A percentile compares a stretch with the other conserved stretches of the same genome.
Evolutionary conservation across 1,284 basidiomycete species (phyloP).

Genomic region (Clitocybe nebularis): DNA sequence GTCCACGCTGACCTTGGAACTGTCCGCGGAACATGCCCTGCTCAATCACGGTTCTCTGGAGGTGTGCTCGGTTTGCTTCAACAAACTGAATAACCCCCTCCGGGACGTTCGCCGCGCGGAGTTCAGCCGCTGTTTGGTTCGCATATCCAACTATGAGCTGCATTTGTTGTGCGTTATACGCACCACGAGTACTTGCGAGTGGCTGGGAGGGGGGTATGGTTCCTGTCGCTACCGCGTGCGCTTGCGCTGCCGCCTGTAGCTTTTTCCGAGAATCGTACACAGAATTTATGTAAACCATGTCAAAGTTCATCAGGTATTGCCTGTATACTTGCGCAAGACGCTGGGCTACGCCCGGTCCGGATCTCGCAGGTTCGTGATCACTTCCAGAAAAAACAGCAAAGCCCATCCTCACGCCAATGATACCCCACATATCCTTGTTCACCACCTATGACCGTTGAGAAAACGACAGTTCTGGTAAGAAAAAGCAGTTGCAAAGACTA

Average conservation of each 20-base stretch:
- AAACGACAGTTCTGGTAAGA: conserved; percentile 2
- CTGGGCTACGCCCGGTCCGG: conserved; percentile 55
- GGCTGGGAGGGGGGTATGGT: conserved; percentile 15
- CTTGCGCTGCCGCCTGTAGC: conserved; percentile 17
- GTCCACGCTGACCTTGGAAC: conserved; percentile 18
- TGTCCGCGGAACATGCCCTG: conserved; percentile 38
- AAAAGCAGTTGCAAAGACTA: conserved; percentile 12
- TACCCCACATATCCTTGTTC: conserved; percentile 54
- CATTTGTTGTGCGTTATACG: conserved; percentile 30
- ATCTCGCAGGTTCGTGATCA: conserved; percentile 51
- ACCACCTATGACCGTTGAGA: no score
- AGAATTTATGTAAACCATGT: conserved; percentile 45
- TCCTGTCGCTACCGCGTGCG: background rate
- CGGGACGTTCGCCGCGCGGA: conserved; percentile 48
- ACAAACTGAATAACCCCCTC: conserved; percentile 53
- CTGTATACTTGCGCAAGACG: conserved; percentile 59
- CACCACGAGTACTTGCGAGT: conserved; percentile 12
- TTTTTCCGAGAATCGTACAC: conserved; percentile 27
- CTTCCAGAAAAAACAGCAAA: conserved; percentile 57
- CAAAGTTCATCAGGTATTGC: conserved; percentile 54
- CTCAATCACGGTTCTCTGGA: conserved; percentile 39
- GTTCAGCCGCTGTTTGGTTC: conserved; percentile 40
- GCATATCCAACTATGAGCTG: conserved; percentile 41
- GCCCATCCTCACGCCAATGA: conserved; percentile 61
- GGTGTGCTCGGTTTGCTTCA: conserved; percentile 46